Base-by-base conservation (phyloP, 169 alveolate species). In the Plasmodium gallinaceum region DNA sequence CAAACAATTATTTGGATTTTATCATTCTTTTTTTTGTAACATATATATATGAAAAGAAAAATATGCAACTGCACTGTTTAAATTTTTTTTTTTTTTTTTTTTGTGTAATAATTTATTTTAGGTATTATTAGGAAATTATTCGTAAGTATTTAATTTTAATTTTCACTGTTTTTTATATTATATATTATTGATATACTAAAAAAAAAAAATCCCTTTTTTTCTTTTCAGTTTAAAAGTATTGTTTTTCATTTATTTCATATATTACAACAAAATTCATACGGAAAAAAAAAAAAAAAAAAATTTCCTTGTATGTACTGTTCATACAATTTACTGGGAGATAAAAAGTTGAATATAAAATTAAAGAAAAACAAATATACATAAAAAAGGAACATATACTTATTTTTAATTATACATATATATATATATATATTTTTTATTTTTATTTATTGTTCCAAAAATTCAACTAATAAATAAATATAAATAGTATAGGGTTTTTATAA, bases 261-360 rank as follows among this genome's bases (percentile, higher is more conserved):
- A 32, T 2, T 32, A 4, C 39, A 14, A 22, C 14, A 73, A 73
- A 73, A 73, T 51, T 18, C 39, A 51, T 37, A 26, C 73, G 32
- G 68, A 26, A 74, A 37, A 74, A 74, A 74, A 74, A 39, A 61
- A 39, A 61, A 39, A 57, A 20, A 39, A 24, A 62, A 16, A 22
- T 39, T 57, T 58, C 48, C 26, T 76, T n/a, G 43, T 48, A 68
- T 64, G 64, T 65, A 52, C 69, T 26, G 85, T 64, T 76, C 78
- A 76, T 65, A 45, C 74, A 39, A 76, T 76, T 76, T 58, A 39
- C 37, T 48, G 26, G 20, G 22, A 14, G 48, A 48, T 39, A 76
- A 76, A 76, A 64, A 52, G 14, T 1, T 20, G 57, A 24, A 46
- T 46, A 74, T 20, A 61, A 61, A 61, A 61, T 9, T 16, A 10